These are phyloP conservation scores for Salvia hispanica DNA, from an alignment of 257 asterid species.

Conservation along the genomic window DNA sequence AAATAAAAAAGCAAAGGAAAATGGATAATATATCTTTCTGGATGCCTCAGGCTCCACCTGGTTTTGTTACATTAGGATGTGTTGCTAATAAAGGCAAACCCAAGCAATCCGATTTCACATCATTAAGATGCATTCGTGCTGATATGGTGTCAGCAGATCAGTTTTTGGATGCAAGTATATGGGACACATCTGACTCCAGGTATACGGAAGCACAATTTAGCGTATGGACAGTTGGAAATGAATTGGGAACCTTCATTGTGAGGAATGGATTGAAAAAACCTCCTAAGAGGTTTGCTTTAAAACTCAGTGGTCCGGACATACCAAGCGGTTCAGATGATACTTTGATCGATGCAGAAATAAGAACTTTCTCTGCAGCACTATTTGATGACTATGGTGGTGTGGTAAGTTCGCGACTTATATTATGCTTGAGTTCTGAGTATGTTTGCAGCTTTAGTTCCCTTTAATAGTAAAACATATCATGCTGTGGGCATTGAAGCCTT, in stretches of 20 bases:
- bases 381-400: slow-evolving; percentile 95
- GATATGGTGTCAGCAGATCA: slow-evolving; percentile 82
- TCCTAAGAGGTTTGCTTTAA: slow-evolving; percentile 84
- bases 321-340: slow-evolving; percentile 69
- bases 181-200: slow-evolving; percentile 88
- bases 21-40: slow-evolving; percentile 75
- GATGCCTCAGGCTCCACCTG: slow-evolving; percentile 99
- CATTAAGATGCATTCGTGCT: slow-evolving; percentile 86
- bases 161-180: slow-evolving; percentile 73
- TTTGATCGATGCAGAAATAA: slow-evolving; percentile 73
- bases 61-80: slow-evolving; percentile 89
- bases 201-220: slow-evolving; percentile 70
- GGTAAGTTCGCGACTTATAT: slow-evolving; percentile 49
- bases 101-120: slow-evolving; percentile 69
- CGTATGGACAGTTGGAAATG: slow-evolving; percentile 78
- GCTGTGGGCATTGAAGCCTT: slow-evolving; percentile 1
- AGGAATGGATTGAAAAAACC: slow-evolving; percentile 82
- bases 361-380: slow-evolving; percentile 90
- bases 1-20: slow-evolving; percentile 66
- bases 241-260: slow-evolving; percentile 76
- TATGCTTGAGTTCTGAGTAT: slow-evolving; percentile 11
- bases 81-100: slow-evolving; percentile 80
- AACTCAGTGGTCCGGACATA: slow-evolving; percentile 67
- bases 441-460: background rate
- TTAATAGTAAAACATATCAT: slow-evolving; percentile 20